Evolutionary conservation across 2,329 filamentous ascomycete genomes (phyloP).

Genomic region (Lachnellula willkommii): DNA sequence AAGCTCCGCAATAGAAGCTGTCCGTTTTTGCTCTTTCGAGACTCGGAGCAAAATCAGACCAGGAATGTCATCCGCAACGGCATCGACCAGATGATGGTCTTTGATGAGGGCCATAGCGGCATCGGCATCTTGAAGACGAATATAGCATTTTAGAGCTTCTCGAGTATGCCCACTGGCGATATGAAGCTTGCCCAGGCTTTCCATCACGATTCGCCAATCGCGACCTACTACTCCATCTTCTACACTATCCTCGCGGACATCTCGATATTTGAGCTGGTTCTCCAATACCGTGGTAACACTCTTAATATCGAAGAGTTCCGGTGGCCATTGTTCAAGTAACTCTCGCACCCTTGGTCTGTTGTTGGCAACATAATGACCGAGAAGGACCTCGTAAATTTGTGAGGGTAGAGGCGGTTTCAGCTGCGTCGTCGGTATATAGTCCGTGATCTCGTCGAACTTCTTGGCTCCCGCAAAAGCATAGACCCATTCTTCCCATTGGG

Average conservation of each 20-base stretch:
- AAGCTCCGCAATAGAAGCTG: slow-evolving; percentile 64
- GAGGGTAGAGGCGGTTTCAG: slow-evolving; percentile 73
- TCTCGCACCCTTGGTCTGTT: slow-evolving; percentile 73
- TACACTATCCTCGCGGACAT: slow-evolving; percentile 69
- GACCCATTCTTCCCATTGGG: slow-evolving; percentile 93
- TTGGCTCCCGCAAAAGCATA: slow-evolving; percentile 83
- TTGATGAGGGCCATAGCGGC: slow-evolving; percentile 80
- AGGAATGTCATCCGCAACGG: slow-evolving; percentile 83
- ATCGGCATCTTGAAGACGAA: slow-evolving; percentile 86
- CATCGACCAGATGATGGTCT: slow-evolving; percentile 84
- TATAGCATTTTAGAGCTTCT: slow-evolving; percentile 84
- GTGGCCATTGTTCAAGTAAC: slow-evolving; percentile 76
- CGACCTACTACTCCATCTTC: slow-evolving; percentile 66
- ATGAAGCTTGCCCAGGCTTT: slow-evolving; percentile 77
- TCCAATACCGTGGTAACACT: slow-evolving; percentile 74
- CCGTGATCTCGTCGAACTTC: slow-evolving; percentile 84
- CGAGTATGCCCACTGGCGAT: slow-evolving; percentile 74
- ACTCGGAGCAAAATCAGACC: slow-evolving; percentile 86
- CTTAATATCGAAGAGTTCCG: slow-evolving; percentile 75
- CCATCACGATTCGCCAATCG: slow-evolving; percentile 88
- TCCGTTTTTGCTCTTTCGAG: slow-evolving; percentile 60
- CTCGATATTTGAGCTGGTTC: slow-evolving; percentile 71
- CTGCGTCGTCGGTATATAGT: slow-evolving; percentile 72
- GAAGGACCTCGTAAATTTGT: slow-evolving; percentile 80
- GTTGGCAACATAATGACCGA: slow-evolving; percentile 79